Base-by-base conservation (phyloP, 495 filamentous ascomycete species). In the Penicillium dipodomyicola region DNA sequence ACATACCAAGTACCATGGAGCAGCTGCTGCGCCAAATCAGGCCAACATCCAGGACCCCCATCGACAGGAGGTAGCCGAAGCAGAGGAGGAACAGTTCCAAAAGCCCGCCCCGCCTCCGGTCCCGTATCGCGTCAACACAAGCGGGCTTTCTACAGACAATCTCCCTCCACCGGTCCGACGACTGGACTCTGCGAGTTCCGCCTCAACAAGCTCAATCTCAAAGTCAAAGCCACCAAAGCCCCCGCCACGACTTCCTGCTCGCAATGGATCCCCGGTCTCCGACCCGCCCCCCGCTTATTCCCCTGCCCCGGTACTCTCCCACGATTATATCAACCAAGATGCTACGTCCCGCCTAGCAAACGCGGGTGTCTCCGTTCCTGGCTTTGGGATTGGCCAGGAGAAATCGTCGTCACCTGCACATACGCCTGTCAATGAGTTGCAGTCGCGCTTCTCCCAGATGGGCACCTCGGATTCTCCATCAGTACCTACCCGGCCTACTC, bases 351-450 rank as follows among this genome's bases (percentile, higher is more conserved):
- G 91, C 22, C 78, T 97, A 7, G 81, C 86, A 17, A 81, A 84
- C 52, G 87, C 92, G 6, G 93, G 93, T 4, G 79, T 96, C 42
- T 89, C 86, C 0, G 91, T 97, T 3, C 90, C 93, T 1, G 89
- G 81, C 0, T 77, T 96, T 41, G 88, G 88, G 15, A 95, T 96
- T 58, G 85, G 85, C 20, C 59, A 52, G 49, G 59, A 52, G 23
- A 52, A 49, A 46, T 65, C 23, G 20, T 29, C 52, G 32, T 54
- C 56, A 2, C 48, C 49, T 2, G 35, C 48, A 14, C 39, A 58
- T n/a, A 55, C 68, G 2, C 82, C 84, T 39, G 63, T 90, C 5
- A 81, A 79, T 59, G 84, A 89, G 55, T 76, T 95, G 5, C 85
- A 90, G 64, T 82, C 83, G 17, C 80, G 85, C 22, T 89, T 92